Evolutionary conservation across 805 yeast genomes (phyloP), one percentile per base, ranked within the genome.

Genomic region (Candida succiphila): DNA sequence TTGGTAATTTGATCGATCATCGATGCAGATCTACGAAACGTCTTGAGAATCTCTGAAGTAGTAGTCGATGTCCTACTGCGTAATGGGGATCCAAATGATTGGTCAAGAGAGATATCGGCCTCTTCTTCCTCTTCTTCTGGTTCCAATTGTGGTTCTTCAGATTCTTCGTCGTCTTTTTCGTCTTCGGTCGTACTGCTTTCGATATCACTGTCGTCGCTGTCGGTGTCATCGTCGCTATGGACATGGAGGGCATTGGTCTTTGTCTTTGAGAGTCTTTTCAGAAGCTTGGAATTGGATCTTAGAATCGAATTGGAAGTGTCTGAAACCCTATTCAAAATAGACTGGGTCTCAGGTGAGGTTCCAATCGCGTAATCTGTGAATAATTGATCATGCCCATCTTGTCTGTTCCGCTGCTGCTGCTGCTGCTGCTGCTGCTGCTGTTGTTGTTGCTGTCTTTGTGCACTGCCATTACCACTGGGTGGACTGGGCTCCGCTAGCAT

Each of bases 301-400:
- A 14, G 17, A n/a, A n/a, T n/a, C 7, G 31, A 7, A 20, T 4
- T 20, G 17, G 16, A n/a, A 8, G 31, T 19, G 13, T 18, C 31
- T n/a, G 4, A 6, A 4, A 25, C 20, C 16, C 16, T 29, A 5
- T n/a, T 21, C 18, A 21, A 15, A 7, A 29, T 25, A 4, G 48
- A 35, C 20, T 40, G 37, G 7, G 51, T 44, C 33, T 43, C 49
- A 1, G 51, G 49, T 3, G 49, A 44, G 4, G 23, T 9, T 16
- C 20, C n/a, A n/a, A n/a, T n/a, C n/a, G n/a, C n/a, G n/a, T n/a
- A n/a, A n/a, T n/a, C n/a, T n/a, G n/a, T n/a, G n/a, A n/a, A n/a
- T n/a, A n/a, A n/a, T n/a, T n/a, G n/a, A n/a, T n/a, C n/a, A n/a
- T n/a, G n/a, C n/a, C n/a, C n/a, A n/a, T n/a, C n/a, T n/a, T n/a